Conservation (phyloP, 371 early-diverging fungal species). For the Mucor plumbeus region DNA sequence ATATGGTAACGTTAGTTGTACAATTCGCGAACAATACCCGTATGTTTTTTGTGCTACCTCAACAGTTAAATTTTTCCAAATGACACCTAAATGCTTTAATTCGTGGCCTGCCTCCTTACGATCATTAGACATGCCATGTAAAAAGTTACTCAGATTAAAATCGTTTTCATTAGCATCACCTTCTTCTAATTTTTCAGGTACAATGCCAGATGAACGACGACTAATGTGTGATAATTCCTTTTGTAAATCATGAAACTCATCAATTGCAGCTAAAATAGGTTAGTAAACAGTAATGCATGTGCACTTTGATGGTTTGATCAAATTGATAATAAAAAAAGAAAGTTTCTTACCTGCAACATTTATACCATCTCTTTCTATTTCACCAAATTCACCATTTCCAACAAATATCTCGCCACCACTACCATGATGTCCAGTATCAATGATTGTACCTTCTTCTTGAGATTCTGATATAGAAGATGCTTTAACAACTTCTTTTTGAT, state of each 20-base stretch:
- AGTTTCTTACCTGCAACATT: slow-evolving; percentile 20
- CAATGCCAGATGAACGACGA: slow-evolving; percentile 2
- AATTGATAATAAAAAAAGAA: too few species aligned
- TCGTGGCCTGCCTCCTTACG: slow-evolving; percentile 43
- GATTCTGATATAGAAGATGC: background rate
- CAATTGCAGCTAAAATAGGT: slow-evolving; percentile 18
- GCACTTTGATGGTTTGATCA: background rate
- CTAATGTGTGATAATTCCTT: slow-evolving; percentile 24
- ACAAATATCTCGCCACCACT: background rate
- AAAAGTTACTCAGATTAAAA: slow-evolving; percentile 42
- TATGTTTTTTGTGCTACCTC: slow-evolving; percentile 21
- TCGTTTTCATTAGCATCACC: slow-evolving; percentile 26
- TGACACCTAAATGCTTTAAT: slow-evolving; percentile 50
- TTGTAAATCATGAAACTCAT: slow-evolving; percentile 20
- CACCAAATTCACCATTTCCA: slow-evolving; percentile 18
- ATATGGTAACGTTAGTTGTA: background rate
- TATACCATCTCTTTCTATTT: slow-evolving; percentile 14
- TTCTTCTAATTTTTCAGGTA: slow-evolving; percentile 23
- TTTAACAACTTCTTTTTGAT: background rate
- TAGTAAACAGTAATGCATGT: background rate
- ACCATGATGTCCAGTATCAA: background rate
- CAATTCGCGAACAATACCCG: background rate
- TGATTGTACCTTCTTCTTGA: slow-evolving; percentile 12
- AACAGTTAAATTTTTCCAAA: slow-evolving; percentile 52
- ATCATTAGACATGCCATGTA: slow-evolving; percentile 31